A percentile compares a stretch with the other conserved stretches of the same genome.
phyloP scores from a whole-genome alignment of 345 rosid genomes.

The Eucalyptus urophylla region DNA sequence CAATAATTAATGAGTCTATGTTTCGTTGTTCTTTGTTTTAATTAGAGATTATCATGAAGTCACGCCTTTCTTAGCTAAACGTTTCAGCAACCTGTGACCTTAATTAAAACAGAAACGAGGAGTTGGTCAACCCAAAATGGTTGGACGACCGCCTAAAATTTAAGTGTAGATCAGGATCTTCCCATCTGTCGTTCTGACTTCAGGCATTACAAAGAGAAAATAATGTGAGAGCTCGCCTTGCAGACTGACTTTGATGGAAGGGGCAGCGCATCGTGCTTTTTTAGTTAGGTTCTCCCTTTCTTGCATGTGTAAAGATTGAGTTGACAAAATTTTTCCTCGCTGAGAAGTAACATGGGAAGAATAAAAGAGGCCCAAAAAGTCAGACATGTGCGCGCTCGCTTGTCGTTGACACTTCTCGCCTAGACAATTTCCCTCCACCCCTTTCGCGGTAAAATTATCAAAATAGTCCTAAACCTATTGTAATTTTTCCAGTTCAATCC shows the following conservation, averaged over 20 bases:
- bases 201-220: neutral
- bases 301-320: neutral
- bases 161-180: neutral
- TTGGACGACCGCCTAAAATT: neutral
- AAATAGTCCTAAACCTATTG: fast-evolving
- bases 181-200: neutral
- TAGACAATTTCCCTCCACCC: neutral
- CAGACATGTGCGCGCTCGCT: neutral
- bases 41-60: neutral
- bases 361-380: neutral
- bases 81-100: neutral
- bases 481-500: fast-evolving
- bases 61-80: neutral
- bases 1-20: neutral
- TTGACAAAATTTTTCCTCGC: neutral
- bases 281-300: neutral
- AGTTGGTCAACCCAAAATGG: neutral
- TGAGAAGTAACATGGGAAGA: neutral
- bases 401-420: neutral
- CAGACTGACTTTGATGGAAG: neutral
- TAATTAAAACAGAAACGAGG: neutral
- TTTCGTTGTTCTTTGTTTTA: neutral
- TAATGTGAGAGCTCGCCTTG: neutral
- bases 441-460: no score
- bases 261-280: neutral